phyloP scores from a whole-genome alignment of 2,329 filamentous ascomycete species.

The Elsinoe batatas region DNA sequence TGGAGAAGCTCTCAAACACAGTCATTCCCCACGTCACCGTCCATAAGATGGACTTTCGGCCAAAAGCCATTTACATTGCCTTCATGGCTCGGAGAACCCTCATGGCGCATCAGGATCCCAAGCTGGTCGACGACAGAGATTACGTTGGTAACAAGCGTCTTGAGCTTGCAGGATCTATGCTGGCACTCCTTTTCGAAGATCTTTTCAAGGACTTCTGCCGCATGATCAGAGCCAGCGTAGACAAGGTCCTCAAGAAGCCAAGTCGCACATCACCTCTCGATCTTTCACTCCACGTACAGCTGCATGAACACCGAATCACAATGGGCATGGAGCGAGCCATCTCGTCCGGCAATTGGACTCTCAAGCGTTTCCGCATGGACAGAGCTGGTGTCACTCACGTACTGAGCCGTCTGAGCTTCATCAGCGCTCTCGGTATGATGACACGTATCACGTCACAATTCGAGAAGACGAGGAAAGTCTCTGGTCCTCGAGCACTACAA shows the following conservation, averaged over 20 bases:
- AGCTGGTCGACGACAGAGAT: slow-evolving; percentile 88
- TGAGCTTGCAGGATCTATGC: slow-evolving; percentile 85
- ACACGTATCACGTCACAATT: slow-evolving; percentile 97
- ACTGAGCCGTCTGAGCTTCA: slow-evolving; percentile 88
- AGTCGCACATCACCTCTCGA: slow-evolving; percentile 83
- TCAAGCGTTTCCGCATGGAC: slow-evolving; percentile 99
- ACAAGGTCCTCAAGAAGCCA: slow-evolving; percentile 90
- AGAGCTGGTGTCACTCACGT: slow-evolving; percentile 94
- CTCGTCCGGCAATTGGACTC: slow-evolving; percentile 92
- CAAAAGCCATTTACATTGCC: slow-evolving; percentile 93
- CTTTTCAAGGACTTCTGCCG: slow-evolving; percentile 91
- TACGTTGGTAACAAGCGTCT: slow-evolving; percentile 97
- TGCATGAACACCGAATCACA: slow-evolving; percentile 79
- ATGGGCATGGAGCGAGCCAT: slow-evolving; percentile 92
- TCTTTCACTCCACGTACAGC: slow-evolving; percentile 71
- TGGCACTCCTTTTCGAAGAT: slow-evolving; percentile 92
- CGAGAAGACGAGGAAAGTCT: slow-evolving; percentile 95
- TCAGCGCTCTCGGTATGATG: slow-evolving; percentile 98
- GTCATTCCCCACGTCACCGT: slow-evolving; percentile 93
- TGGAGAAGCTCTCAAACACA: slow-evolving; percentile 85
- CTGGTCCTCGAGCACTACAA: slow-evolving; percentile 87
- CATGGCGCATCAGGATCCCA: slow-evolving; percentile 84
- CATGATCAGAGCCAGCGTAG: slow-evolving; percentile 84
- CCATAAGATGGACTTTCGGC: slow-evolving; percentile 81
- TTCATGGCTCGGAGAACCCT: slow-evolving; percentile 95